Percentiles rank a stretch among this genome's conserved stretches.
These are phyloP conservation scores for Combretum micranthum DNA, from an alignment of 345 rosid genomes.

Conservation along the genomic window DNA sequence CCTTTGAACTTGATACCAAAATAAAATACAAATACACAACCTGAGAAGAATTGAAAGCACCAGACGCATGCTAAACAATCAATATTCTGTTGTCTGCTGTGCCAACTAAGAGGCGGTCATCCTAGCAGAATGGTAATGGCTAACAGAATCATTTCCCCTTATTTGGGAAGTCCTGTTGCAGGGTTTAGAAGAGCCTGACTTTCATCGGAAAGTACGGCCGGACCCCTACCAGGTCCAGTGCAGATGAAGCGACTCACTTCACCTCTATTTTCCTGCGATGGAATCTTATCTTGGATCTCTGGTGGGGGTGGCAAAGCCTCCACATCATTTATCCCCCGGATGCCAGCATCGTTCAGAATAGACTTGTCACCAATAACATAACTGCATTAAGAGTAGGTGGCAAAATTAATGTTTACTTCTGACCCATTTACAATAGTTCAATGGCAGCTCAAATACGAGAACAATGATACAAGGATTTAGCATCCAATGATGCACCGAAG, in stretches of 20 bases:
- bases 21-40: too few species aligned
- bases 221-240: conserved; percentile 84
- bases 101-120: too few species aligned
- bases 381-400: conserved; percentile 24
- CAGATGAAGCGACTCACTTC: conserved; percentile 82
- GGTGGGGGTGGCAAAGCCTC: conserved; percentile 49
- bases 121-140: too few species aligned
- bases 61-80: too few species aligned
- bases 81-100: too few species aligned
- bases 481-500: not conserved
- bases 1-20: too few species aligned
- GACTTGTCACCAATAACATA: conserved; percentile 77
- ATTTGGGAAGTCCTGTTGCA: conserved; percentile 66
- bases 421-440: too few species aligned
- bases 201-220: conserved; percentile 55
- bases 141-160: not conserved
- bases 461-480: too few species aligned
- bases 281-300: conserved; percentile 38
- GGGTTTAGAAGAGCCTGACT: conserved; percentile 60
- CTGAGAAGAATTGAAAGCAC: too few species aligned
- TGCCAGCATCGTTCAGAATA: conserved; percentile 74
- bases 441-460: too few species aligned
- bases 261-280: conserved; percentile 53
- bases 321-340: conserved; percentile 47
- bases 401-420: too few species aligned